Percentiles rank a stretch among this genome's conserved stretches.
Evolutionary conservation across 2,329 filamentous ascomycete genomes (phyloP).

Genomic region (Coniosporium tulheliwenetii): DNA sequence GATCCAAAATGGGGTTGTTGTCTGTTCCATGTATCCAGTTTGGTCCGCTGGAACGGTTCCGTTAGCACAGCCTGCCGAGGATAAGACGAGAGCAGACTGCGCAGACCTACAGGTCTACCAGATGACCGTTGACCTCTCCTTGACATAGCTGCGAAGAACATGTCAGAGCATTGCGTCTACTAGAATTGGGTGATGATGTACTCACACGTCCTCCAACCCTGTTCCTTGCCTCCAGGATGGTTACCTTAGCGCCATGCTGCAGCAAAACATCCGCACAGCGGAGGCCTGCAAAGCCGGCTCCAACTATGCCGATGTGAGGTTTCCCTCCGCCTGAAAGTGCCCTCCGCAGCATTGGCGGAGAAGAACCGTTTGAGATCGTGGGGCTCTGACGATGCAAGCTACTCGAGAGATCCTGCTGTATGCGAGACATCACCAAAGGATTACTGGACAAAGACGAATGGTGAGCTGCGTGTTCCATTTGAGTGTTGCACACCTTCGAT

Average conservation of each 20-base stretch:
- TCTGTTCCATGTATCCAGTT: conserved; percentile 65
- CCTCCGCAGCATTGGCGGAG: too few relatives aligned
- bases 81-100: too few relatives aligned
- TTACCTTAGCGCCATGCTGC: conserved; percentile 49
- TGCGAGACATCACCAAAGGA: too few relatives aligned
- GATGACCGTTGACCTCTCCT: conserved; percentile 24
- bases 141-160: conserved; percentile 18
- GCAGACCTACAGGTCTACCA: conserved; percentile 39
- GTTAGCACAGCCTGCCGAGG: too few relatives aligned
- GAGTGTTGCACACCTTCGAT: not conserved
- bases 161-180: too few relatives aligned
- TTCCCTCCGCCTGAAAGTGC: too few relatives aligned
- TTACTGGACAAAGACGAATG: conserved; percentile 18
- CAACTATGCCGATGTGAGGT: conserved; percentile 42
- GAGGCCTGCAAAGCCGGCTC: conserved; percentile 56
- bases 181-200: conserved; percentile 1
- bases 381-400: too few relatives aligned
- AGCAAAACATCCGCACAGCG: conserved; percentile 54
- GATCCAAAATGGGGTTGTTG: conserved; percentile 52
- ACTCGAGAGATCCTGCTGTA: too few relatives aligned
- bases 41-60: conserved; percentile 37
- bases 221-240: conserved; percentile 51
- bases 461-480: conserved; percentile 50
- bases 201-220: conserved; percentile 50
- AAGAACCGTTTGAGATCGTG: too few relatives aligned